Percentiles rank a stretch among this genome's conserved stretches.
Conservation (phyloP, 2,329 filamentous ascomycete genomes). For the Botryosphaeria dothidea region DNA sequence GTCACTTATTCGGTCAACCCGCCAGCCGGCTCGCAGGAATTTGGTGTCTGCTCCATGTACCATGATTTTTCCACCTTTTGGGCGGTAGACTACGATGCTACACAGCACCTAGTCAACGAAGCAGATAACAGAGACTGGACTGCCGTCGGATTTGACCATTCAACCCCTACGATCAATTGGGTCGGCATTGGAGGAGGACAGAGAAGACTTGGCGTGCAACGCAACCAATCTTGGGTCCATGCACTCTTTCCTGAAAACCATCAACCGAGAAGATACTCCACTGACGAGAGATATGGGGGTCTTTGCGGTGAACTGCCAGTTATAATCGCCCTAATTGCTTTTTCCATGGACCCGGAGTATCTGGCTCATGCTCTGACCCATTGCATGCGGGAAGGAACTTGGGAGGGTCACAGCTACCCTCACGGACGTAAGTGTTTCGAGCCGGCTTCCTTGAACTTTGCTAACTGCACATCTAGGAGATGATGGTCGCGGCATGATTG, state of each 20-base stretch:
- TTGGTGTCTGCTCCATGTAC: background rate
- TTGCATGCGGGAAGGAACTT: constrained; percentile 25
- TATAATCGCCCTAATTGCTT: constrained; percentile 32
- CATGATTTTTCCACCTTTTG: constrained; percentile 2
- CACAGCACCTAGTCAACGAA: background rate
- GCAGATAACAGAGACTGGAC: background rate
- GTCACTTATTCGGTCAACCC: background rate
- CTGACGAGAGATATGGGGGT: constrained; percentile 23
- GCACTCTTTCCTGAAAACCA: constrained; percentile 12
- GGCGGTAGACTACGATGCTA: constrained; percentile 12
- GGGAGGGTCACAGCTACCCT: constrained; percentile 22
- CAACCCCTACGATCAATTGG: background rate
- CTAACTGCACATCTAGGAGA: background rate
- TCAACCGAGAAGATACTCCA: background rate
- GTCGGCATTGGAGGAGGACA: constrained; percentile 1
- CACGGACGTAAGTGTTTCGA: constrained; percentile 25
- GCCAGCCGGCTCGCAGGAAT: background rate
- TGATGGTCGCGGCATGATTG: constrained; percentile 17
- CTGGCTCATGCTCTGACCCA: constrained; percentile 23
- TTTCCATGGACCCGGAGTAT: constrained; percentile 24
- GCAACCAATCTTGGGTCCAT: background rate
- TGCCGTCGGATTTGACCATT: background rate
- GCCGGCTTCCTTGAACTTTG: background rate
- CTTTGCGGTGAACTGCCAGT: constrained; percentile 35
- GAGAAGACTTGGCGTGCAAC: background rate